These are phyloP conservation scores for Emergomyces pasteurianus DNA, from an alignment of 2,329 filamentous ascomycete species.

Conservation along the genomic window DNA sequence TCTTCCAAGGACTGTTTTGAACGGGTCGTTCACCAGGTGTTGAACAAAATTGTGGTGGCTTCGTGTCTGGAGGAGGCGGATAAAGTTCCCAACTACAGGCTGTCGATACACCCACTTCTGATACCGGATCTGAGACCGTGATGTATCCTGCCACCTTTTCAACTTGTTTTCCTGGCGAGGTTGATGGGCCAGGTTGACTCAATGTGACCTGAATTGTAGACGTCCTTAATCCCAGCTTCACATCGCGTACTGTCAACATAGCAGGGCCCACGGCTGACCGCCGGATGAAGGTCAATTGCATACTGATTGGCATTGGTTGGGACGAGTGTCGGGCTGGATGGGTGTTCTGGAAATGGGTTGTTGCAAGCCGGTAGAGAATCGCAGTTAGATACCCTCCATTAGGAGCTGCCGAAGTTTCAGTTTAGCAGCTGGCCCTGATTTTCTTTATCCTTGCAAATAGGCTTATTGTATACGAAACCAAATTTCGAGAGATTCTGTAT, in stretches of 20 bases:
- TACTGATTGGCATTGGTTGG: background rate
- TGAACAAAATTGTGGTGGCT: background rate
- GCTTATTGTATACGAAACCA: background rate
- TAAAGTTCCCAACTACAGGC: background rate
- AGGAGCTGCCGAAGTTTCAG: background rate
- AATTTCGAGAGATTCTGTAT: background rate
- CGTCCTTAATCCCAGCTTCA: background rate
- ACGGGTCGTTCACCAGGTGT: background rate
- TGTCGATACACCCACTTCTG: background rate
- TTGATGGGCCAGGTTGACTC: background rate
- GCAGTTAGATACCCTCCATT: slow-evolving; percentile 1
- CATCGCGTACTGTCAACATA: background rate
- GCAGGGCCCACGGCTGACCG: background rate
- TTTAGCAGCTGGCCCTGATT: background rate
- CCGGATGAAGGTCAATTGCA: slow-evolving; percentile 1
- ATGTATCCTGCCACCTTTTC: background rate
- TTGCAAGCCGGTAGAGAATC: background rate
- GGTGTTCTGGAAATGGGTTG: background rate
- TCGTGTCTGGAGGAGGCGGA: background rate
- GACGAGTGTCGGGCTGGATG: background rate
- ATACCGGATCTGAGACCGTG: background rate
- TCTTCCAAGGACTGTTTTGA: background rate
- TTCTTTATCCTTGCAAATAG: background rate
- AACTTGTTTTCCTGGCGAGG: background rate
- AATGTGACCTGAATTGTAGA: background rate